Evolutionary conservation across 805 yeast genomes (phyloP), one percentile per base, ranked within the genome.

Genomic region (Suhomyces sp.): DNA sequence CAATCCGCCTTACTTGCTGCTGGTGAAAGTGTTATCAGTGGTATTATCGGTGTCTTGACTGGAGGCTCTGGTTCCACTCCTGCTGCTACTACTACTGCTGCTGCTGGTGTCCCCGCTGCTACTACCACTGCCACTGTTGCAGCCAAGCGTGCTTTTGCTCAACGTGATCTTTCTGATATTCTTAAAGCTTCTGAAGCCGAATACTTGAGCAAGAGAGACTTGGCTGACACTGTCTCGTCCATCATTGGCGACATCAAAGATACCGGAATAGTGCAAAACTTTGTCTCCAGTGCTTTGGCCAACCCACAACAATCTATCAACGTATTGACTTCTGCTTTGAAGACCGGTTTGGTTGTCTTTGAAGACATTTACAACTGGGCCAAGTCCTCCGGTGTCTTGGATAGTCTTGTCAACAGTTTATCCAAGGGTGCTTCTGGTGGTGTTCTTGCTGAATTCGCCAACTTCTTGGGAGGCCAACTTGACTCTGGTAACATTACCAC

Each of bases 331-430:
- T 43, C 60, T 25, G 67, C 58, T 27, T 56, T 63, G 39, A 45
- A 55, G 42, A 48, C 51, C 29, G 72, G 69, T 30, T 31, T 57
- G 30, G 63, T 58, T 25, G 40, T 57, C 22, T 58, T 44, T 31
- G 59, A 58, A 53, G 70, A 66, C 30, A 38, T 65, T 24, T 62
- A 49, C 55, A 21, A 25, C 26, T 67, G 69, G 69, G 60, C 69
- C 40, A 60, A 65, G 51, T 37, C 46, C 13, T 51, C 58, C 10
- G 72, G 72, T 41, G 24, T 66, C 19, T 56, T 65, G 47, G 41
- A 44, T 35, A 25, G 48, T 4, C 59, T 53, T 33, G 43, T 65
- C 28, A 26, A 37, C 22, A 59, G 47, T 51, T 35, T 62, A 28
- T 41, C 44, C 15, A 26, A 33, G 28, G 20, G 23, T 13, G 38